These are phyloP conservation scores for Phaffia australis DNA, from an alignment of 768 basidiomycete genomes.

Conservation along the genomic window DNA sequence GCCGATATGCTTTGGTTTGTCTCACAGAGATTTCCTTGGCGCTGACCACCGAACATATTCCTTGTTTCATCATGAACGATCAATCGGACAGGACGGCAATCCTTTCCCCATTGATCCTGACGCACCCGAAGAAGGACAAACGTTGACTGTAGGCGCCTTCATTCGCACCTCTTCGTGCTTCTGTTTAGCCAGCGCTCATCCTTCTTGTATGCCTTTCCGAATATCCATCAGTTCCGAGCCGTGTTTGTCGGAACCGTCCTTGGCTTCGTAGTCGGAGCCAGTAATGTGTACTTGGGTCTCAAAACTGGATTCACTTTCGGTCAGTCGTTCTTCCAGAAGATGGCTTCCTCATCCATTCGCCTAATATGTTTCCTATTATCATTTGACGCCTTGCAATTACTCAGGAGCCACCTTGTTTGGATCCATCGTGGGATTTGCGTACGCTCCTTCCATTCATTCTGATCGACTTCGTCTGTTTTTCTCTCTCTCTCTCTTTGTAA, in stretches of 20 bases:
- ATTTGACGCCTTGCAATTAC: too few species aligned
- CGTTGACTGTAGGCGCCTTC: conserved; percentile 41
- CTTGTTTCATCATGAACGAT: not conserved
- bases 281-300: conserved; percentile 52
- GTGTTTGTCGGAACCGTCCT: conserved; percentile 47
- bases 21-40: not conserved
- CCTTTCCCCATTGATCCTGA: conserved; percentile 51
- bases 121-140: conserved; percentile 45
- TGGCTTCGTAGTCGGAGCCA: conserved; percentile 36
- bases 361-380: not conserved
- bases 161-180: conserved; percentile 26
- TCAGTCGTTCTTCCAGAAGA: not conserved
- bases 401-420: conserved; percentile 51
- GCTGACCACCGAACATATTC: not conserved
- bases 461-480: conserved; percentile 9
- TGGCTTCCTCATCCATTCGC: not conserved
- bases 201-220: too few species aligned
- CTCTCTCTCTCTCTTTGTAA: not conserved
- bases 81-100: conserved; percentile 24
- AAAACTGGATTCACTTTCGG: conserved; percentile 60
- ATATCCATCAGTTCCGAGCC: conserved; percentile 35
- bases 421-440: conserved; percentile 28
- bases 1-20: not conserved
- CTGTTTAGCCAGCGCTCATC: not conserved
- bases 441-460: not conserved